These are phyloP conservation scores for Guillardia theta DNA, from an alignment of 78 protist species.

Conservation along the genomic window DNA sequence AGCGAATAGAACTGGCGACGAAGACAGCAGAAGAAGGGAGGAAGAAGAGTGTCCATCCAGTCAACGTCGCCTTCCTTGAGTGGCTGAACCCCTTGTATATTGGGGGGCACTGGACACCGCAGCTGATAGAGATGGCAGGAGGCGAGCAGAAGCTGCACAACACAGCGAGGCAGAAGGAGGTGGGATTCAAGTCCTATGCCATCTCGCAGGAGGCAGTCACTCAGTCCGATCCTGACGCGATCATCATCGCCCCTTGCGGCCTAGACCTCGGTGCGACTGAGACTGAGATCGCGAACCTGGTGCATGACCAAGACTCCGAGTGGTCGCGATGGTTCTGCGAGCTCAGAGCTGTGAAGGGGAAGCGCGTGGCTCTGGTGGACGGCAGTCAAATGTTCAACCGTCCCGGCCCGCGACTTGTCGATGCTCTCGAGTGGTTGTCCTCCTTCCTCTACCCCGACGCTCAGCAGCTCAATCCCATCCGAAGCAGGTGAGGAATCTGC, in stretches of 20 bases:
- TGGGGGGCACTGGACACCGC: constrained; percentile 69
- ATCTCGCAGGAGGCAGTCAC: background rate
- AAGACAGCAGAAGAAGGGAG: background rate
- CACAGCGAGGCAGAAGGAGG: background rate
- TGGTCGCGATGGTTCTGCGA: background rate
- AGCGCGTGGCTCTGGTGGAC: constrained; percentile 51
- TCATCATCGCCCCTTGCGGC: constrained; percentile 55
- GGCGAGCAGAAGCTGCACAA: constrained; percentile 35
- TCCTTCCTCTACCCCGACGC: background rate
- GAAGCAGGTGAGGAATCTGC: too few relatives aligned
- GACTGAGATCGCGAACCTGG: background rate
- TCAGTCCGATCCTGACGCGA: constrained; percentile 8
- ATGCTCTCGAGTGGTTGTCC: constrained; percentile 54
- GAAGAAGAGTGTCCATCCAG: background rate
- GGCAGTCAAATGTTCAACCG: constrained; percentile 60
- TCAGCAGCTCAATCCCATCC: too few relatives aligned
- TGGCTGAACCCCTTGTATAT: constrained; percentile 54
- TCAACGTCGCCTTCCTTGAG: constrained; percentile 56
- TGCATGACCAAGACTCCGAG: background rate
- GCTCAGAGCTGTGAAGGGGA: constrained; percentile 11
- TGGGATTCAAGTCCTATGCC: constrained; percentile 38
- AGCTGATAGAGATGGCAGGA: constrained; percentile 54
- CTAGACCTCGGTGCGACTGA: background rate
- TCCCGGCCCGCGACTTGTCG: constrained; percentile 57
- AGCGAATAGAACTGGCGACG: too few relatives aligned